These are phyloP conservation scores for Penicillium sp. DNA, from an alignment of 2,329 filamentous ascomycete species.

Conservation along the genomic window DNA sequence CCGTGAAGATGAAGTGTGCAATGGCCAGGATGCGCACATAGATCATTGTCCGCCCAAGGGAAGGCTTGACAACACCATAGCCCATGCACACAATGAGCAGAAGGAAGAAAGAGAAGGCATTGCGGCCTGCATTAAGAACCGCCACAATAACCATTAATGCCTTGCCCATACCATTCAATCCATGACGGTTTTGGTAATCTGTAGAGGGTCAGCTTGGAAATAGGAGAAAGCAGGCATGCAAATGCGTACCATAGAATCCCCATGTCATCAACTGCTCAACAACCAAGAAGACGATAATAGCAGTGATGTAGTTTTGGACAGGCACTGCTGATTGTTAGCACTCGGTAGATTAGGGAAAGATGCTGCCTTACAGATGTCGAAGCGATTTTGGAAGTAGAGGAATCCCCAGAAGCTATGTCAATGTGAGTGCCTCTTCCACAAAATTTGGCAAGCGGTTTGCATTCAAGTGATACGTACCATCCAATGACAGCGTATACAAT, in stretches of 20 bases:
- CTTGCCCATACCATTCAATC: conserved; percentile 75
- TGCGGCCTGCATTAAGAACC: conserved; percentile 84
- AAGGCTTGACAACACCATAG: conserved; percentile 94
- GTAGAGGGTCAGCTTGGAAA: conserved; percentile 31
- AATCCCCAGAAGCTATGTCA: conserved; percentile 76
- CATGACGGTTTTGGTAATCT: conserved; percentile 91
- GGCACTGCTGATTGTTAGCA: conserved; percentile 57
- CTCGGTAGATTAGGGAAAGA: neutral
- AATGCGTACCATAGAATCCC: conserved; percentile 76
- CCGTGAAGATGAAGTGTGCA: conserved; percentile 88
- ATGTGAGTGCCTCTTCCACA: conserved; percentile 17
- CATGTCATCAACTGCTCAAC: conserved; percentile 97
- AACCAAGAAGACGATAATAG: conserved; percentile 88
- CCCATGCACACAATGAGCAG: conserved; percentile 99
- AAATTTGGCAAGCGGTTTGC: neutral
- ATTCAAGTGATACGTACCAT: conserved; percentile 46
- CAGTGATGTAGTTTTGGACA: conserved; percentile 98
- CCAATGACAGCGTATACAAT: conserved; percentile 87
- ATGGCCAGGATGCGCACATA: conserved; percentile 86
- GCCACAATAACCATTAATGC: conserved; percentile 87
- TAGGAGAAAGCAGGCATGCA: neutral
- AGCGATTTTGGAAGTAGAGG: conserved; percentile 87
- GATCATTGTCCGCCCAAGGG: conserved; percentile 87
- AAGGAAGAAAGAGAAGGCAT: conserved; percentile 97
- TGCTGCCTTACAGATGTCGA: conserved; percentile 67